Conservation (phyloP, 1,284 basidiomycete species). For the Sphagnurus paluster region DNA sequence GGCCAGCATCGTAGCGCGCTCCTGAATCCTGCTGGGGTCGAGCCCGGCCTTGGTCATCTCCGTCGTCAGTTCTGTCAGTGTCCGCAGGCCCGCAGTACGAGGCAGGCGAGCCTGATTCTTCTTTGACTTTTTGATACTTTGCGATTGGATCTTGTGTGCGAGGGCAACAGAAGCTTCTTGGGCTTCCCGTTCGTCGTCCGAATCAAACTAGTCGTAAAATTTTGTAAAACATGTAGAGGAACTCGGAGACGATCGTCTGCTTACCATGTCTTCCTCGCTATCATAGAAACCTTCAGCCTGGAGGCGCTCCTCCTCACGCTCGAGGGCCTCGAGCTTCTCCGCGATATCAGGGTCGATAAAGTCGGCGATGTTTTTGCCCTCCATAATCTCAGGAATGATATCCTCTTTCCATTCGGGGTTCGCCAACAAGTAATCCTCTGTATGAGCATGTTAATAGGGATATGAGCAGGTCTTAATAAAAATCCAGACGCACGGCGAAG, state of each 20-base stretch:
- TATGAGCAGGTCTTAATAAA: constrained; percentile 4
- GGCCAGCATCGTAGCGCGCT: constrained; percentile 83
- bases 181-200: constrained; percentile 89
- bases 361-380: constrained; percentile 99
- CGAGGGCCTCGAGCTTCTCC: constrained; percentile 95
- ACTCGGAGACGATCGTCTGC: constrained; percentile 22
- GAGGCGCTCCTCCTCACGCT: constrained; percentile 94
- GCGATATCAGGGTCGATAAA: constrained; percentile 99
- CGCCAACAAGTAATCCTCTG: constrained; percentile 89
- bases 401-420: constrained; percentile 97
- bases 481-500: constrained; percentile 63
- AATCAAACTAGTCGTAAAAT: constrained; percentile 63
- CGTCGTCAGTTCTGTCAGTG: constrained; percentile 83
- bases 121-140: constrained; percentile 82
- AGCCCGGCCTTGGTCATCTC: constrained; percentile 86
- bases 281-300: constrained; percentile 96
- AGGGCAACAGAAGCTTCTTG: constrained; percentile 66
- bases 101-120: constrained; percentile 87
- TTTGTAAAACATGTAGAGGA: constrained; percentile 8
- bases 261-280: constrained; percentile 80
- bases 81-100: constrained; percentile 84
- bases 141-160: constrained; percentile 76
- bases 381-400: constrained; percentile 93
- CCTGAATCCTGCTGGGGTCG: constrained; percentile 87
- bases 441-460: constrained; percentile 13